Conservation (phyloP, 768 basidiomycete species). For the Kwoniella dendrophila region DNA sequence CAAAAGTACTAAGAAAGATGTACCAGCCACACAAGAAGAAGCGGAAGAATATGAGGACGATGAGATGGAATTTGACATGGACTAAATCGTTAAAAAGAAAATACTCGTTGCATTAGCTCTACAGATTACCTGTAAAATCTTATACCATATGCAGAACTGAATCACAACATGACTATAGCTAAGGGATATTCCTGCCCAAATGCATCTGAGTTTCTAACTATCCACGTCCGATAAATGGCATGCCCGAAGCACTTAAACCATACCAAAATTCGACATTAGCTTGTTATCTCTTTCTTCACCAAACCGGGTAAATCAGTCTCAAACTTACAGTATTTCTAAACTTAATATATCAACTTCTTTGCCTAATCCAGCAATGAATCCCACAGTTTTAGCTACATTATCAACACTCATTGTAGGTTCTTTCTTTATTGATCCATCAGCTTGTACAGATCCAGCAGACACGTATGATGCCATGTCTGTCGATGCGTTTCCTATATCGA, state of each 20-base stretch:
- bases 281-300: neutral
- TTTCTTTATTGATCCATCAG: conserved; percentile 63
- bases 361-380: conserved; percentile 72
- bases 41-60: no score
- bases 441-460: conserved; percentile 66
- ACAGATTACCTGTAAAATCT: no score
- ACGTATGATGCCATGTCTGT: conserved; percentile 64
- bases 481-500: conserved; percentile 80
- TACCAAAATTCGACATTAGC: neutral
- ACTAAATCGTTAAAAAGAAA: no score
- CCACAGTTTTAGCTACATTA: conserved; percentile 72
- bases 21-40: no score
- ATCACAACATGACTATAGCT: no score
- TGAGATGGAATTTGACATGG: no score
- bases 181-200: neutral
- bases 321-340: conserved; percentile 71
- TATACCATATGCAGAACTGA: no score
- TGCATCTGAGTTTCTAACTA: conserved; percentile 4
- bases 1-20: no score
- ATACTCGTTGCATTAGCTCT: no score
- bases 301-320: no score
- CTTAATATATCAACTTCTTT: conserved; percentile 70
- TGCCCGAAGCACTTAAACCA: conserved; percentile 44
- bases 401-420: conserved; percentile 72
- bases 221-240: conserved; percentile 54